Base-by-base conservation (phyloP, 495 filamentous ascomycete species). In the Penicillium dipodomyicola region DNA sequence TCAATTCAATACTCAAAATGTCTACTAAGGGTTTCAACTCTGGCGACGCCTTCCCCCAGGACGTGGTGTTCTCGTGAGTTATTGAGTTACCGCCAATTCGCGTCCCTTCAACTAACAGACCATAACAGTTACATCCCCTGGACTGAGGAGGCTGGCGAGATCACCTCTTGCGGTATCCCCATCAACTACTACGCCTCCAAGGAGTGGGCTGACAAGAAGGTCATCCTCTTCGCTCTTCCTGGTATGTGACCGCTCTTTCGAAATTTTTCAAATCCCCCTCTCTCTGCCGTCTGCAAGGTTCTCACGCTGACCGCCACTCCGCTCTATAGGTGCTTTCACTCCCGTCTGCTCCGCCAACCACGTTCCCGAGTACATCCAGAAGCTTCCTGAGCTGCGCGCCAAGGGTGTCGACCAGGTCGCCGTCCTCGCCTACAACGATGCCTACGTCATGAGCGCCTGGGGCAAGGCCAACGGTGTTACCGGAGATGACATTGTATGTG, bases 361-460 rank as follows among this genome's bases (percentile, higher is more conserved):
- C 79, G 80, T 97, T 62, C 88, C 91, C 41, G 88, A 89, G 57
- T 96, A 92, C 83, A 83, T 94, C 60, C 73, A 81, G 74, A 87
- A 91, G 63, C 75, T 89, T 47, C 69, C 79, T 39, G 76, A 87
- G 71, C 79, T 97, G 71, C 86, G 85, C 76, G 77, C 73, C 59
- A 94, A 93, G 82, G 92, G 91, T 61, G 91, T 96, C 59, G 91
- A 96, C 73, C 68, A 88, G 53, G 83, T 97, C 58, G 81, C 89
- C 56, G 86, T 93, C 67, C 89, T 96, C 60, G 89, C 91, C 54
- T 90, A 78, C 81, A 96, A 97, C 73, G 92, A 96, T 80, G 81
- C 85, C 50, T 96, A 82, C 72, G 92, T 97, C 65, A 96, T 96
- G 90, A 85, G 84, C 67, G 93, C 93, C 51, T 97, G 93, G 93